Percentiles rank a stretch among this genome's conserved stretches.
Evolutionary conservation across 2,329 filamentous ascomycete species (phyloP).

Genomic region (Penicillium sp.): DNA sequence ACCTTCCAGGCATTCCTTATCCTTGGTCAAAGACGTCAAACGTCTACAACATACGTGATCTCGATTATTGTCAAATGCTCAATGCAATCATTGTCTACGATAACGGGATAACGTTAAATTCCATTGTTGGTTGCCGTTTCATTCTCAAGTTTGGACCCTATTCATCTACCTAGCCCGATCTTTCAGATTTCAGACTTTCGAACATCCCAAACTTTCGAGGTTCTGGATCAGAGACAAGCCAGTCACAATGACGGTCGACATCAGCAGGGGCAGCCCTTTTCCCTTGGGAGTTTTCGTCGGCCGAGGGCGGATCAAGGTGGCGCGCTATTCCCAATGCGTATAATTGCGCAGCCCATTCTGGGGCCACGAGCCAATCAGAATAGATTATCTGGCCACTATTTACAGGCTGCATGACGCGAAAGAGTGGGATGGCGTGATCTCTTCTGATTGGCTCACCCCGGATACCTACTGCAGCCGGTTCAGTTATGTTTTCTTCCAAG

Average conservation of each 20-base stretch:
- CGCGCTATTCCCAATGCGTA: conserved; percentile 23
- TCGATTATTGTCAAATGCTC: neutral
- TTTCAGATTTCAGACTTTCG: neutral
- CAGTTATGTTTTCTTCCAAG: neutral
- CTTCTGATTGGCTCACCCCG: conserved; percentile 15
- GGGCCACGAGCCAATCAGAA: conserved; percentile 18
- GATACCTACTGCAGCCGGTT: conserved; percentile 12
- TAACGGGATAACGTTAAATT: conserved; percentile 1
- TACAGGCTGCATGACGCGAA: conserved; percentile 30
- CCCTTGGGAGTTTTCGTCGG: conserved; percentile 7
- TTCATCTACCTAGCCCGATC: neutral
- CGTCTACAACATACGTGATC: conserved; percentile 2
- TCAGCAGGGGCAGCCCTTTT: conserved; percentile 9
- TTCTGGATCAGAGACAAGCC: conserved; percentile 2
- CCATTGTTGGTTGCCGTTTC: conserved; percentile 1
- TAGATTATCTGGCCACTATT: conserved; percentile 22
- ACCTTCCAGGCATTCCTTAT: conserved; percentile 25
- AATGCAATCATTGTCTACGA: neutral
- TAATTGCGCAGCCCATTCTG: conserved; percentile 21
- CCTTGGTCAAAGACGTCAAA: conserved; percentile 13
- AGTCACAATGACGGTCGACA: conserved; percentile 7
- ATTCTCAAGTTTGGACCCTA: neutral
- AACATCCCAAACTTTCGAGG: neutral
- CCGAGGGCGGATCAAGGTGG: conserved; percentile 26
- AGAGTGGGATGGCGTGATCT: conserved; percentile 22